Evolutionary conservation across 1,139 yeast species (phyloP), one percentile per base, ranked within the genome.

Genomic region (Yamadazyma buinensis): DNA sequence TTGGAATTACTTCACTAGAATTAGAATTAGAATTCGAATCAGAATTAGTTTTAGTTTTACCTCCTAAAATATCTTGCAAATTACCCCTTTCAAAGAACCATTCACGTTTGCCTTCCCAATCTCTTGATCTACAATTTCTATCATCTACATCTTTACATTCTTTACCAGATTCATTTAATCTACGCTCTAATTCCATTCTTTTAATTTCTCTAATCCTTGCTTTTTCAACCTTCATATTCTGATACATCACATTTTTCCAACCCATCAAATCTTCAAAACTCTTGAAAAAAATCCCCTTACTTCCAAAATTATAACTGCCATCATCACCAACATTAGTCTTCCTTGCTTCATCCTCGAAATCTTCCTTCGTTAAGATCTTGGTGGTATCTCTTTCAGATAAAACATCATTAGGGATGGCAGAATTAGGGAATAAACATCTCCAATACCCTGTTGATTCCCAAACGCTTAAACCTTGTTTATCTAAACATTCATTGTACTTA

Each of bases 381-480:
- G 51, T 49, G 1, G 54, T 48, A 5, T 5, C 7, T 52, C 64
- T 67, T 37, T 50, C 48, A 24, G 49, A 48, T 46, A 67, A 54
- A 17, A 56, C 43, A 30, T 57, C 60, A 21, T 59, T 54, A 0
- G 68, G 61, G 15, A 79, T 66, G 23, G 60, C 65, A 14, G 70
- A 54, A 39, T 70, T 68, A 20, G 95, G 95, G 59, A 88, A 84
- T 36, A 88, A 63, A 58, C 97, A 88, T 50, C 88, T 72, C 96
- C 96, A 88, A 55, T 78, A 73, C 0, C 96, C 96, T 29, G 72
- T 64, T 14, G 76, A 61, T 49, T 84, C 92, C 95, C 95, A 88
- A 7, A 80, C 78, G 1, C 86, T 74, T 13, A 72, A 64, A 1
- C 97, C 97, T 4, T 77, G 61, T 30, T 72, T 64, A 22, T 73